Base-by-base conservation (phyloP, 2,329 filamentous ascomycete genomes). In the Xylaria sp. region DNA sequence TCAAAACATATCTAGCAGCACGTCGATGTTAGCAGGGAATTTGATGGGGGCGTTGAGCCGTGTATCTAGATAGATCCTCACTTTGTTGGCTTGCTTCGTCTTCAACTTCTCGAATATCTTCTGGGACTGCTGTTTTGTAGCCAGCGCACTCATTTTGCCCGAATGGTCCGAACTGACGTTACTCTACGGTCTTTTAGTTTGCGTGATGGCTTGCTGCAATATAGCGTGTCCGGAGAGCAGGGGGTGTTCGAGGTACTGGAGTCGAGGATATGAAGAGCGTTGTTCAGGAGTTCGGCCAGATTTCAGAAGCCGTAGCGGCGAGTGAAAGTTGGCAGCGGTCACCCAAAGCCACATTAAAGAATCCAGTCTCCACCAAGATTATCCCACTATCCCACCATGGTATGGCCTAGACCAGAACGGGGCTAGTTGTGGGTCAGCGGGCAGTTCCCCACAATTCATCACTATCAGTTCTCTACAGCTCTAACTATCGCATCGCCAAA, bases 41-140 rank as follows among this genome's bases (percentile, higher is more conserved):
- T n/a, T 26, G 1, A 36, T 10, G 3, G 23, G 15, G 31, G 9
- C 10, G 1, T 23, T 15, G 20, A 23, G 46, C n/a, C 26, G 11
- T 36, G 31, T 15, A 26, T 38, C 31, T 15, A 9, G 13, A 53
- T 44, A 49, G 23, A 56, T 40, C 77, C 17, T 75, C 83, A 96
- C 94, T 88, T 97, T 97, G 86, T 99, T 99, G 70, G 94, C 93
- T 69, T 91, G 89, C 86, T 97, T 97, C 67, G 90, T 88, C 87
- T 97, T 97, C 80, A 98, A 85, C 85, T 97, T 97, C 85, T 97
- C 93, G 83, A 99, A 99, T 82, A 99, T 93, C 84, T 94, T 95
- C 81, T 95, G 92, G 83, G 95, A 97, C 86, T 98, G 90, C 80
- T 93, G 89, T 87, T 98, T 99, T 62, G 93, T 91, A 79, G 96